A percentile compares a stretch with the other conserved stretches of the same genome.
These are phyloP conservation scores for Pterulicium gracile DNA, from an alignment of 1,284 basidiomycete species.

Conservation along the genomic window DNA sequence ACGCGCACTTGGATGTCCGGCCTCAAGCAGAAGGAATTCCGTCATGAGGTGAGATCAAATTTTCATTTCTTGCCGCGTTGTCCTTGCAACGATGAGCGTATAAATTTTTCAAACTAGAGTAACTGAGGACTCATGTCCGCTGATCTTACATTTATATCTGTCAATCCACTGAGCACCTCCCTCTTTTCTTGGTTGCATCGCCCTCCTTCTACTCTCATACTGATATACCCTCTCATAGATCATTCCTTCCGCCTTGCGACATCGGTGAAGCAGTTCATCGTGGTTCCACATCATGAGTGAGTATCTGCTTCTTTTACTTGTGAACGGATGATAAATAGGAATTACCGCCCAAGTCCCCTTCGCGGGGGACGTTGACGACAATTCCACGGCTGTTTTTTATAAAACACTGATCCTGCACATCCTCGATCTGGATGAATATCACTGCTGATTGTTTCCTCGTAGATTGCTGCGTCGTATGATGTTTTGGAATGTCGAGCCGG, in stretches of 20 bases:
- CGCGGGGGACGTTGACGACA: conserved; percentile 45
- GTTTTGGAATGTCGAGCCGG: too few relatives aligned
- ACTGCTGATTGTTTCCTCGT: neutral
- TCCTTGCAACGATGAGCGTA: conserved; percentile 39
- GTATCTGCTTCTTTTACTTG: conserved; percentile 13
- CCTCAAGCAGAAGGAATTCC: neutral
- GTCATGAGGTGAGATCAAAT: neutral
- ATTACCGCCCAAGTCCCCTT: conserved; percentile 64
- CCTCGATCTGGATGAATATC: conserved; percentile 4
- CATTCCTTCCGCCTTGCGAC: neutral
- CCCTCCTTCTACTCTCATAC: conserved; percentile 5
- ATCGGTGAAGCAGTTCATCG: too few relatives aligned
- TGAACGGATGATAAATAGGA: conserved; percentile 51
- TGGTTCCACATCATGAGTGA: conserved; percentile 19
- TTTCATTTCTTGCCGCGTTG: conserved; percentile 5
- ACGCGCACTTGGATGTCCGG: neutral
- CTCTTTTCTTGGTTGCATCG: conserved; percentile 10
- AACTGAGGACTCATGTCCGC: conserved; percentile 58
- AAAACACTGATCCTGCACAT: conserved; percentile 32
- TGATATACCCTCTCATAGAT: conserved; percentile 9
- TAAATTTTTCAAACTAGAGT: conserved; percentile 84
- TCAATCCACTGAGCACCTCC: conserved; percentile 49
- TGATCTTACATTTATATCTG: conserved; percentile 53
- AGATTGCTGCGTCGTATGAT: neutral
- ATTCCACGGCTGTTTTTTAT: conserved; percentile 68